Base-by-base conservation (phyloP, 106 monocot genomes). In the Vanilla planifolia region DNA sequence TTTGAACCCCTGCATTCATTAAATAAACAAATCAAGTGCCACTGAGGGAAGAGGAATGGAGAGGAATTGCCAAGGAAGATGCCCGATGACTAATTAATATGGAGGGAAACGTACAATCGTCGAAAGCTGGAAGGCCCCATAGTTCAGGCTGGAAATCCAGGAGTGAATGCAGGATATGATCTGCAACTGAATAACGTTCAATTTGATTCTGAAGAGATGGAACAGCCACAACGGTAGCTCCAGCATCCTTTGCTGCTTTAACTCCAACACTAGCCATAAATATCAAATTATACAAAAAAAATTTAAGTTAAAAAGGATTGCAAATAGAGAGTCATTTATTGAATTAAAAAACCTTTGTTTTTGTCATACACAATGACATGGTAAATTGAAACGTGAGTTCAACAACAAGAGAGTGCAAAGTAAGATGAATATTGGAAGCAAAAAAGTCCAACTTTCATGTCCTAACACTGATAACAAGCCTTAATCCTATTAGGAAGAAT, bases 111-210 rank as follows among this genome's bases (percentile, higher is more conserved):
- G 43, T 85, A 89, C 89, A 67, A 55, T 89, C 80, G 42, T 70
- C 74, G 72, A 89, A 89, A 39, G 80, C 29, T 48, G 88, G 77
- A 74, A 89, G 77, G 45, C 77, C 78, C 80, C 84, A 89, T 25
- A 69, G 45, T 50, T 85, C 74, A 8, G 84, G 89, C 59, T 63
- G 60, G 60, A 89, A 84, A 25, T 89, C 89, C 43, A 89, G 58
- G 10, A 84, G 78, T 29, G 80, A 78, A 67, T 73, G 67, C 36
- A 84, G 70, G 33, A 80, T 48, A 43, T 37, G 55, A 69, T 80
- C 43, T 64, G 88, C 80, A 27, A 75, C 63, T 6, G 65, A 51
- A 58, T 80, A 85, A 44, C 59, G 25, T 32, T 81, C 66, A 8
- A 16, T 51, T 48, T 78, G 77, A 67, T 51, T 57, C 61, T 70